phyloP scores from a whole-genome alignment of 305 asterid species.

The Fraxinus sp. region DNA sequence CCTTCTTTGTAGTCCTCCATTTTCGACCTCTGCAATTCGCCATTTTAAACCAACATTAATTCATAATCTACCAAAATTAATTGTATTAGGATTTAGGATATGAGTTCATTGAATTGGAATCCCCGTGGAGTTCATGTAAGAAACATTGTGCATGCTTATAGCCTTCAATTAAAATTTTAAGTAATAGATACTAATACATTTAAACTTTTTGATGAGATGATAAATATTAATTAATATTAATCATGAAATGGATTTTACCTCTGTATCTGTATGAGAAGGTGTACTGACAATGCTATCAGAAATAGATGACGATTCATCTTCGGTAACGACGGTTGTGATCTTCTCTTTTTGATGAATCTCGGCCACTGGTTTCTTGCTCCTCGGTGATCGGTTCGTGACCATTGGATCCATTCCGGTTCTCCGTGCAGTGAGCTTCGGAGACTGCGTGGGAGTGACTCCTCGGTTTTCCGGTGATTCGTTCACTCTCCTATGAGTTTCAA shows the following conservation, averaged over 20 bases:
- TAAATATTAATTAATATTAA: background rate
- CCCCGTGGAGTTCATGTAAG: background rate
- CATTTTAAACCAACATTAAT: conserved; percentile 4
- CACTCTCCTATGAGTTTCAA: conserved; percentile 54
- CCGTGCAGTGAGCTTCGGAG: conserved; percentile 60
- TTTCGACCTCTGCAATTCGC: conserved; percentile 52
- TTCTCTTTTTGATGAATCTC: conserved; percentile 49
- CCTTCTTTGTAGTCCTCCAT: conserved; percentile 71
- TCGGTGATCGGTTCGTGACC: conserved; percentile 38
- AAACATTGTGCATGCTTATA: background rate
- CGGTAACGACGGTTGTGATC: conserved; percentile 35
- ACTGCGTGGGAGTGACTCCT: conserved; percentile 54
- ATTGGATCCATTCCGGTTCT: conserved; percentile 39
- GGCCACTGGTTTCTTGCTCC: conserved; percentile 39
- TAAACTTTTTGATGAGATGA: background rate
- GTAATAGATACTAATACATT: background rate
- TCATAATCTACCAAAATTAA: conserved; percentile 4
- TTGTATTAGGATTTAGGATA: background rate
- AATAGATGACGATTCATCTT: conserved; percentile 77
- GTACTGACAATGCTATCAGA: conserved; percentile 72
- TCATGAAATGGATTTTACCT: conserved; percentile 38
- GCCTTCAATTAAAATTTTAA: background rate
- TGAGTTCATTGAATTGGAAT: background rate
- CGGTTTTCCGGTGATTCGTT: conserved; percentile 47
- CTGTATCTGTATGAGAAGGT: conserved; percentile 60